A percentile compares a stretch with the other conserved stretches of the same genome.
Conservation (phyloP, 148 eudicot genomes). For the Spergularia marina region DNA sequence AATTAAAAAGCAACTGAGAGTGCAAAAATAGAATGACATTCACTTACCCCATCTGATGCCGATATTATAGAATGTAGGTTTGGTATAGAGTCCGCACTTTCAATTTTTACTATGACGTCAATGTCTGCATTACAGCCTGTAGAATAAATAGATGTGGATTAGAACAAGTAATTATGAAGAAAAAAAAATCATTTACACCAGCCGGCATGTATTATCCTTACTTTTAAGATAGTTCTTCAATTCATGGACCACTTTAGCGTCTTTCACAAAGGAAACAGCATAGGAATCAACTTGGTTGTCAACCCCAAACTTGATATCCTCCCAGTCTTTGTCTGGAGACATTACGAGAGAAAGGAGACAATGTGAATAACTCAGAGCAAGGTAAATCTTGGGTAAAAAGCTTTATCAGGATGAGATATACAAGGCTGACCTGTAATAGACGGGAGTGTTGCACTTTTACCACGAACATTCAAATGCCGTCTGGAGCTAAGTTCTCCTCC, state of each 20-base stretch:
- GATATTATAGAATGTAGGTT: constrained; percentile 89
- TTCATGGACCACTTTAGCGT: constrained; percentile 81
- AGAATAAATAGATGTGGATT: constrained; percentile 17
- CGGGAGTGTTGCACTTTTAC: constrained; percentile 93
- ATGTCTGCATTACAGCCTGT: constrained; percentile 86
- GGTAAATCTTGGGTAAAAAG: neutral
- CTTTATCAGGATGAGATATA: neutral
- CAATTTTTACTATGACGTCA: constrained; percentile 82
- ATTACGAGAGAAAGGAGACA: constrained; percentile 11
- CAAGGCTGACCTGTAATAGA: constrained; percentile 80
- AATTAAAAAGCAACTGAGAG: neutral
- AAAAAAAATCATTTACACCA: neutral
- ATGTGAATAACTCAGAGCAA: constrained; percentile 10
- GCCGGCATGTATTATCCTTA: constrained; percentile 30
- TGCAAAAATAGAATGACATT: constrained; percentile 1
- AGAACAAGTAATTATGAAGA: neutral
- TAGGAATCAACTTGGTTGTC: constrained; percentile 90
- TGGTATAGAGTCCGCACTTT: constrained; percentile 95
- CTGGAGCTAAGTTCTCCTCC: constrained; percentile 96
- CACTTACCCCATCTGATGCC: constrained; percentile 96
- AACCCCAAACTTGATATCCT: constrained; percentile 97
- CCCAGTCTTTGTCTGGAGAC: constrained; percentile 92
- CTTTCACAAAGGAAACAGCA: constrained; percentile 98
- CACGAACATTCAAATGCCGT: constrained; percentile 91
- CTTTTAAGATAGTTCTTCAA: constrained; percentile 81